A percentile compares a stretch with the other conserved stretches of the same genome.
Conservation (phyloP, 176 grass and related monocot genomes). For the Ensete ventricosum region DNA sequence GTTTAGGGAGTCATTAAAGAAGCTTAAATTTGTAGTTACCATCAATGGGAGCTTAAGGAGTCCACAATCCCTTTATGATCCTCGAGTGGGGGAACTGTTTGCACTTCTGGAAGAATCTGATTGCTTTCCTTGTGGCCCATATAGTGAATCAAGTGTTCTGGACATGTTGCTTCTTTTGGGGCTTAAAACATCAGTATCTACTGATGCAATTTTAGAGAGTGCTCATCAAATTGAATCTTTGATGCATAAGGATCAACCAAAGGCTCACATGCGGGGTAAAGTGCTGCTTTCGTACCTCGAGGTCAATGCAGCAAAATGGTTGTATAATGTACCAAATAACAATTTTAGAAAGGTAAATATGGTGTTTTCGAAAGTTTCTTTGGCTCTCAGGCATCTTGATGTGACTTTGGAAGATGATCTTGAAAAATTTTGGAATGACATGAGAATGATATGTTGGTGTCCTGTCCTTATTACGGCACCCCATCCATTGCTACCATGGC, state of each 20-base stretch:
- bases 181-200: constrained; percentile 66
- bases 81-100: constrained; percentile 83
- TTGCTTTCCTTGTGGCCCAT: constrained; percentile 65
- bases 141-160: constrained; percentile 70
- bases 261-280: constrained; percentile 79
- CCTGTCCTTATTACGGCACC: constrained; percentile 71
- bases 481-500: constrained; percentile 79
- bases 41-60: constrained; percentile 55
- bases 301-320: constrained; percentile 81
- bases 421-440: constrained; percentile 79
- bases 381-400: constrained; percentile 47
- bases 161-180: constrained; percentile 84
- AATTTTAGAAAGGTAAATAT: constrained; percentile 53
- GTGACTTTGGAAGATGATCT: constrained; percentile 57
- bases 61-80: constrained; percentile 95
- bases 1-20: constrained; percentile 77
- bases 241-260: constrained; percentile 75
- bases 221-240: constrained; percentile 77
- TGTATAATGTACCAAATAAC: constrained; percentile 44
- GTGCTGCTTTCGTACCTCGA: constrained; percentile 94
- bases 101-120: constrained; percentile 86
- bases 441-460: constrained; percentile 97
- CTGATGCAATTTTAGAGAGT: constrained; percentile 71
- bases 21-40: constrained; percentile 66
- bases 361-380: constrained; percentile 74